These are phyloP conservation scores for Beauveria caledonica DNA, from an alignment of 2,329 filamentous ascomycete genomes.

Conservation along the genomic window DNA sequence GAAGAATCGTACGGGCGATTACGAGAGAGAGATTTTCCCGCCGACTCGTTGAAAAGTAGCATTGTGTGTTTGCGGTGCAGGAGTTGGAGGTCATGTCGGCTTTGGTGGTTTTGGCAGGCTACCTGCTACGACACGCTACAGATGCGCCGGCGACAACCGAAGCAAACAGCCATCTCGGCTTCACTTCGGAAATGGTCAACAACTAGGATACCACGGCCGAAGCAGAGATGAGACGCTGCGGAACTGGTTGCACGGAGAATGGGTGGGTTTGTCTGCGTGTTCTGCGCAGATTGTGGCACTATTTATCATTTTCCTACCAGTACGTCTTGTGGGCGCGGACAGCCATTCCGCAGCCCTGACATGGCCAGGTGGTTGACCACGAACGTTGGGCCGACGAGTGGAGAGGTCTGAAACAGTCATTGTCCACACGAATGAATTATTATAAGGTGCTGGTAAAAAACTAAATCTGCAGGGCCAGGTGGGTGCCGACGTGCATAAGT, in stretches of 20 bases:
- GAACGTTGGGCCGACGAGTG: not conserved
- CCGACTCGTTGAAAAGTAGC: not conserved
- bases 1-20: not conserved
- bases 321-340: not conserved
- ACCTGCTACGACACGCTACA: not conserved
- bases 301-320: too few relatives aligned
- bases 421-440: not conserved
- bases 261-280: not conserved
- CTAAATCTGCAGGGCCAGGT: not conserved
- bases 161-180: not conserved
- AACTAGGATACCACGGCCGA: not conserved
- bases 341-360: not conserved
- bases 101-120: not conserved
- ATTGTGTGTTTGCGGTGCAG: not conserved
- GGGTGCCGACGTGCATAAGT: not conserved
- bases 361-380: not conserved
- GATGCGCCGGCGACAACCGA: slow-evolving; percentile 5
- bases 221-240: not conserved
- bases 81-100: too few relatives aligned
- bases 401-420: slow-evolving; percentile 3
- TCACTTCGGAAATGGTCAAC: not conserved
- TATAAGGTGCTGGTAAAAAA: not conserved
- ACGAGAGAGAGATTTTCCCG: not conserved
- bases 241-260: not conserved
- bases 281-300: not conserved